A percentile compares a stretch with the other conserved stretches of the same genome.
Evolutionary conservation across 768 basidiomycete genomes (phyloP).

Genomic region (Fomitopsis serialis): DNA sequence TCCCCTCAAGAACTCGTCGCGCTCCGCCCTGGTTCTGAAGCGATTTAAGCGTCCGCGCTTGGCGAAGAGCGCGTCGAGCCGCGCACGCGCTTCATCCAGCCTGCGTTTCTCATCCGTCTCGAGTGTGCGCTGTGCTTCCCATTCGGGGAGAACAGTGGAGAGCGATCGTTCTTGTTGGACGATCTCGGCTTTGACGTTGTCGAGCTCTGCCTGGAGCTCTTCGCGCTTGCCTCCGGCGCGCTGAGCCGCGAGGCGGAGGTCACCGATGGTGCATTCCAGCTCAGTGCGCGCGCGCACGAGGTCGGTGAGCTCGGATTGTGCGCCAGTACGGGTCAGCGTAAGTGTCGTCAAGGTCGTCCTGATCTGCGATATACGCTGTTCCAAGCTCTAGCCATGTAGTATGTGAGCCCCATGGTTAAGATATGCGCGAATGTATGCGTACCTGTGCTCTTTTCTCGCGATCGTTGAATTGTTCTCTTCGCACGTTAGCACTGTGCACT

Average conservation of each 20-base stretch:
- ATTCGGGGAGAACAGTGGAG: slow-evolving; percentile 61
- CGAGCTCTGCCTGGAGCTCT: slow-evolving; percentile 61
- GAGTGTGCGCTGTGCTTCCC: slow-evolving; percentile 50
- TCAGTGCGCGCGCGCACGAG: slow-evolving; percentile 82
- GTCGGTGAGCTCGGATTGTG: slow-evolving; percentile 81
- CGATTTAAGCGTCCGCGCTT: slow-evolving; percentile 88
- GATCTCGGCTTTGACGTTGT: slow-evolving; percentile 54
- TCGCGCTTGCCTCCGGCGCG: slow-evolving; percentile 61
- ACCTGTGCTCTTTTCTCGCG: slow-evolving; percentile 87
- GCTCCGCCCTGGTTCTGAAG: slow-evolving; percentile 77
- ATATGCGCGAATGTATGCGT: slow-evolving; percentile 14
- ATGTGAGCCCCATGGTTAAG: not conserved
- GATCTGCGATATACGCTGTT: slow-evolving; percentile 62
- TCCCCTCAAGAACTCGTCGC: slow-evolving; percentile 77
- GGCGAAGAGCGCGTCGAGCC: slow-evolving; percentile 69
- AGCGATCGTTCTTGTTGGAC: slow-evolving; percentile 56
- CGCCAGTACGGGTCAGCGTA: slow-evolving; percentile 63
- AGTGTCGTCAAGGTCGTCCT: slow-evolving; percentile 71
- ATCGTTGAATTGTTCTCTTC: slow-evolving; percentile 75
- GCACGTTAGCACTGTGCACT: slow-evolving; percentile 76
- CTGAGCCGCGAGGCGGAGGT: slow-evolving; percentile 63
- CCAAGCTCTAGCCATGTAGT: slow-evolving; percentile 50
- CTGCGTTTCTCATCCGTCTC: slow-evolving; percentile 55
- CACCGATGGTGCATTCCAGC: slow-evolving; percentile 76
- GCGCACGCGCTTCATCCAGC: slow-evolving; percentile 71